These are phyloP conservation scores for Geranomyces variabilis DNA, from an alignment of 192 early-diverging fungal genomes.

Conservation along the genomic window DNA sequence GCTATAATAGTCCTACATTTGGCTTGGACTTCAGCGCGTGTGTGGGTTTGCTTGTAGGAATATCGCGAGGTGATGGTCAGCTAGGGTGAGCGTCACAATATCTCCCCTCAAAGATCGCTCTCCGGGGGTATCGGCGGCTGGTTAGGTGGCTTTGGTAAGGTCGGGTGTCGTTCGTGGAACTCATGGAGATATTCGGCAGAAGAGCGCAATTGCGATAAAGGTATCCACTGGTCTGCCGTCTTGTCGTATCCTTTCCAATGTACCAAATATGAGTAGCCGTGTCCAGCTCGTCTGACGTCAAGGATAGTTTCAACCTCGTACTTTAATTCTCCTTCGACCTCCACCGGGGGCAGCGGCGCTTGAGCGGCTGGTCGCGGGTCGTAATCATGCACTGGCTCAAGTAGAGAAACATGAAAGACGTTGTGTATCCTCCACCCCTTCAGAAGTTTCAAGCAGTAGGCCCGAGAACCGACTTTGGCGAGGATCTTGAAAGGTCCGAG, in stretches of 20 bases:
- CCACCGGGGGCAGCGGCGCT: background rate
- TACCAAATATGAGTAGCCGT: background rate
- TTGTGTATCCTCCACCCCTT: background rate
- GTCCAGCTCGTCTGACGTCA: background rate
- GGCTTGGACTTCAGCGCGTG: no score
- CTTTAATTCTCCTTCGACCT: background rate
- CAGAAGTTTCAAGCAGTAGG: background rate
- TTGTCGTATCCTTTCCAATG: background rate
- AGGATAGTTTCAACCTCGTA: constrained; percentile 13
- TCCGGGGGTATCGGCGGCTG: no score
- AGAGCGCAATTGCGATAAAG: background rate
- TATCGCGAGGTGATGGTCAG: no score
- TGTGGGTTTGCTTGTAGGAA: no score
- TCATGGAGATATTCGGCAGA: background rate
- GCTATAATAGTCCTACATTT: no score
- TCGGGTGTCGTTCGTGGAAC: background rate
- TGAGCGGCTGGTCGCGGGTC: background rate
- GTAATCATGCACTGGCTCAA: background rate
- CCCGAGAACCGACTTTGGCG: background rate
- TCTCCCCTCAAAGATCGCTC: no score
- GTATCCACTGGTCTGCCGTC: background rate
- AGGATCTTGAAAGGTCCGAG: background rate
- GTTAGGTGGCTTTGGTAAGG: no score
- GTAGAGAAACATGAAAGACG: constrained; percentile 13
- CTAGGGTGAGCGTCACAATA: no score